A percentile compares a stretch with the other conserved stretches of the same genome.
Conservation (phyloP, 495 filamentous ascomycete species). For the Neurospora cerealis region DNA sequence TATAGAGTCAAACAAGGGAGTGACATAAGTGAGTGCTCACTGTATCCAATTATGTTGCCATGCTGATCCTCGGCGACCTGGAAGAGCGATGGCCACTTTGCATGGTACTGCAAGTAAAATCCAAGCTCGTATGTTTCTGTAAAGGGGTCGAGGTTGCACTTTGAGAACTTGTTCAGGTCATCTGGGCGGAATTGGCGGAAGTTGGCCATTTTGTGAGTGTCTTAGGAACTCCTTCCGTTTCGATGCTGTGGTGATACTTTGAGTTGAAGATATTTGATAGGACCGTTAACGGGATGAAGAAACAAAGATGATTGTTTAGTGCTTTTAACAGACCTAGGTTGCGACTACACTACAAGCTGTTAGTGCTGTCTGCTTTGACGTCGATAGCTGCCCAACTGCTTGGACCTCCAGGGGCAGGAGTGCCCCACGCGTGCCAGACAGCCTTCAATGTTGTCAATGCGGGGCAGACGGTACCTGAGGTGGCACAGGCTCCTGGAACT, state of each 20-base stretch:
- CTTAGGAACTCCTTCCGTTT: not conserved
- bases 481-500: not conserved
- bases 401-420: not conserved
- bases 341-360: not conserved
- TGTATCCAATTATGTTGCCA: conserved; percentile 85
- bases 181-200: conserved; percentile 36
- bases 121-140: conserved; percentile 93
- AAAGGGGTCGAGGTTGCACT: conserved; percentile 85
- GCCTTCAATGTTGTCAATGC: not conserved
- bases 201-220: conserved; percentile 27
- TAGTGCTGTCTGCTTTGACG: not conserved
- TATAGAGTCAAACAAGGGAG: not conserved
- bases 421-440: not conserved
- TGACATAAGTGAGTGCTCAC: conserved; percentile 39
- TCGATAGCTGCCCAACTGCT: not conserved
- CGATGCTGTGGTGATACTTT: not conserved
- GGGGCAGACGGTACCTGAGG: not conserved
- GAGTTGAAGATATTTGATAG: not conserved
- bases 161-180: conserved; percentile 51
- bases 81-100: conserved; percentile 90
- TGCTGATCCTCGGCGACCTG: conserved; percentile 70
- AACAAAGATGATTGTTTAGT: not conserved
- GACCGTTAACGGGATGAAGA: not conserved
- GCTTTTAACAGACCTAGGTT: not conserved
- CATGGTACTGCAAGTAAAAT: conserved; percentile 92